Conservation (phyloP, 1,284 basidiomycete genomes). For the Anthracocystis setariae region DNA sequence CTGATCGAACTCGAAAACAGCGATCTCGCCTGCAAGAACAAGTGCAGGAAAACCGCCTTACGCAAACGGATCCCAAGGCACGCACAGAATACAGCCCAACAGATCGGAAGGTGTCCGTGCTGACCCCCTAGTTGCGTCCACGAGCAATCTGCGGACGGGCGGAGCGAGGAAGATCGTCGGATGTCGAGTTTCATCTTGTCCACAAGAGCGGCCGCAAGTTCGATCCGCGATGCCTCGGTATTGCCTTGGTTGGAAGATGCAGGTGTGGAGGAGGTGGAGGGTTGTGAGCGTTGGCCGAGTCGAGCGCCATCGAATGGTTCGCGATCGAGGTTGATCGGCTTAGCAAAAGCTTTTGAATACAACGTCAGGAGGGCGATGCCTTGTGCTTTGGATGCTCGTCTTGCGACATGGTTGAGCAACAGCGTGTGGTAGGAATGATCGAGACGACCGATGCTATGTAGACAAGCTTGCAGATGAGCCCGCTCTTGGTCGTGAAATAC, state of each 20-base stretch:
- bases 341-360: conserved; percentile 71
- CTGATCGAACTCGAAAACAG: conserved; percentile 90
- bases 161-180: conserved; percentile 23
- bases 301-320: conserved; percentile 19
- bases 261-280: too few relatives aligned
- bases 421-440: conserved; percentile 85
- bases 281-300: not conserved
- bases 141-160: not conserved
- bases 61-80: conserved; percentile 79
- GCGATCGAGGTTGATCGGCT: conserved; percentile 25
- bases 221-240: not conserved
- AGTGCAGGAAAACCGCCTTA: conserved; percentile 77
- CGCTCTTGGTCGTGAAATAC: conserved; percentile 3
- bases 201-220: conserved; percentile 15
- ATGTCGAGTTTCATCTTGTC: conserved; percentile 38
- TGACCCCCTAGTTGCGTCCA: not conserved
- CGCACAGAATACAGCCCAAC: conserved; percentile 86
- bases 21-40: conserved; percentile 90
- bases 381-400: conserved; percentile 88
- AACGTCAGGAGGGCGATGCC: conserved; percentile 91
- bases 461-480: conserved; percentile 13
- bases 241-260: not conserved
- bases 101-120: conserved; percentile 85
- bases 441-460: conserved; percentile 66
- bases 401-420: conserved; percentile 87